Evolutionary conservation across 2,329 filamentous ascomycete genomes (phyloP).

Genomic region (Dactylonectria macrodidyma): DNA sequence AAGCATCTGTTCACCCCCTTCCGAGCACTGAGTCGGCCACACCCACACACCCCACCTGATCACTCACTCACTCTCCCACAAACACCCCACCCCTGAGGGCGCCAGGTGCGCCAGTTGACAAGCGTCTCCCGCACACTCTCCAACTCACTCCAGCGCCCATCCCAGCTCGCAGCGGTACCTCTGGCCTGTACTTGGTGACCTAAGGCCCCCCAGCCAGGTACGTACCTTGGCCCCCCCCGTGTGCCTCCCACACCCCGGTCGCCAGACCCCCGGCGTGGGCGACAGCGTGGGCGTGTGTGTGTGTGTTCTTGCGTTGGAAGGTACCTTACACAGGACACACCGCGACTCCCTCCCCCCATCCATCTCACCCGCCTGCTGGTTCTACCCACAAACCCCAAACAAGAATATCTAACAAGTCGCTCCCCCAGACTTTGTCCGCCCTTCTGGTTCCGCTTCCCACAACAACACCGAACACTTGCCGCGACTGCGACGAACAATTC

Average conservation of each 20-base stretch:
- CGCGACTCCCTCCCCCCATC: constrained; percentile 49
- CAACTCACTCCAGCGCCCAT: constrained; percentile 35
- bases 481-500: constrained; percentile 11
- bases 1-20: constrained; percentile 1
- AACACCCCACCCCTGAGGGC: constrained; percentile 19
- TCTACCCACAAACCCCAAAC: constrained; percentile 44
- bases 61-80: constrained; percentile 15
- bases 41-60: neutral
- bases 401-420: constrained; percentile 48
- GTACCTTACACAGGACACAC: constrained; percentile 47
- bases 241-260: constrained; percentile 31
- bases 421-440: constrained; percentile 43
- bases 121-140: constrained; percentile 27
- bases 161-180: constrained; percentile 45
- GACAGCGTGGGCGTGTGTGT: constrained; percentile 32
- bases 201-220: constrained; percentile 32
- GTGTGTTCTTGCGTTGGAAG: constrained; percentile 38
- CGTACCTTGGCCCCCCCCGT: constrained; percentile 38
- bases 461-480: constrained; percentile 40
- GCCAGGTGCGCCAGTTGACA: constrained; percentile 19
- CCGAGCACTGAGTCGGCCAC: neutral
- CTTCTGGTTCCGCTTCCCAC: constrained; percentile 41
- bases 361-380: constrained; percentile 42
- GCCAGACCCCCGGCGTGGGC: constrained; percentile 21
- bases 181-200: constrained; percentile 45